These are phyloP conservation scores for Tetrahymena malaccensis DNA, from an alignment of 73 alveolate species.

Conservation along the genomic window DNA sequence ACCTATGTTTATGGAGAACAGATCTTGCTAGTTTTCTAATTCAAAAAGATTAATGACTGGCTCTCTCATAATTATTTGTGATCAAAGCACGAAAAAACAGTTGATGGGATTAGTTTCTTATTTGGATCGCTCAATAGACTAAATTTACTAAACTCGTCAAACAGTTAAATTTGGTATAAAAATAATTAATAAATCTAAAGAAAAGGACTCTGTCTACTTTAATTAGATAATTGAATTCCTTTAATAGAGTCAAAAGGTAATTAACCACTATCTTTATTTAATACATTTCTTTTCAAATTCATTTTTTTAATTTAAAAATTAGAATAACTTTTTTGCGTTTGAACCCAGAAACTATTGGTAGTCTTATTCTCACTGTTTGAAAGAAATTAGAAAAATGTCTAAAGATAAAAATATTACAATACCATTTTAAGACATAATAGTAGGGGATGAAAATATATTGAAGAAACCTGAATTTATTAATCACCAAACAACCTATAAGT, in stretches of 20 bases:
- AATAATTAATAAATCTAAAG: background rate
- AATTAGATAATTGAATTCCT: background rate
- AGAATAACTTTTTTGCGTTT: background rate
- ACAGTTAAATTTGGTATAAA: background rate
- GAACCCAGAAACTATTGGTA: background rate
- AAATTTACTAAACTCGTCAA: background rate
- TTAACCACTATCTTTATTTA: background rate
- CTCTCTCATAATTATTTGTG: background rate
- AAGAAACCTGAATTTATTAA: background rate
- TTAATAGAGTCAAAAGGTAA: background rate
- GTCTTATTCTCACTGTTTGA: background rate
- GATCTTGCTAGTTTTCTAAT: background rate
- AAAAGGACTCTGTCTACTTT: background rate
- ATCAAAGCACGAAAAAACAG: background rate
- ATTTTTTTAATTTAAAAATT: background rate
- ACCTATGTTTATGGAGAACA: background rate
- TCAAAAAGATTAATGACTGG: background rate
- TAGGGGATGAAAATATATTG: background rate
- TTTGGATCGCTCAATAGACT: background rate
- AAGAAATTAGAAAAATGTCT: background rate
- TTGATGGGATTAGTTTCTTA: background rate
- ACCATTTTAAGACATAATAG: background rate
- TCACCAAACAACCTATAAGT: background rate
- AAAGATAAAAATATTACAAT: background rate
- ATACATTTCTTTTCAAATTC: background rate